phyloP scores from a whole-genome alignment of 495 filamentous ascomycete genomes.

The Hypoxylon rickii region DNA sequence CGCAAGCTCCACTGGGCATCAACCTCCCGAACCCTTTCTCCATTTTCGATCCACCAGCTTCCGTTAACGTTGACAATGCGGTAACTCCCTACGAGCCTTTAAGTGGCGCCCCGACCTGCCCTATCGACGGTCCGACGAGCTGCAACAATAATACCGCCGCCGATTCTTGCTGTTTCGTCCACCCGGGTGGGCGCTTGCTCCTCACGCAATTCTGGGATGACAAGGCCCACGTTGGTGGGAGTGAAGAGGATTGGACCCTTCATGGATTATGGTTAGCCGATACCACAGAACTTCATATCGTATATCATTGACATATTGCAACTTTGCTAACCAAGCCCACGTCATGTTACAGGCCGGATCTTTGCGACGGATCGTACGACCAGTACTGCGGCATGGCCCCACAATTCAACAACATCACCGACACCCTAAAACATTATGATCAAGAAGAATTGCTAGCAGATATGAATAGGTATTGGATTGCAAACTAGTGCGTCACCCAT shows the following conservation, averaged over 20 bases:
- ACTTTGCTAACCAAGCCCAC: neutral
- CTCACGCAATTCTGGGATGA: constrained; percentile 90
- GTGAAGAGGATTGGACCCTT: constrained; percentile 79
- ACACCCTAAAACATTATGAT: constrained; percentile 65
- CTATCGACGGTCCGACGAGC: constrained; percentile 52
- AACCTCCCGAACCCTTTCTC: constrained; percentile 24
- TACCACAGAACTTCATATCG: neutral
- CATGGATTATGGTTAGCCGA: constrained; percentile 74
- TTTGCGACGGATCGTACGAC: constrained; percentile 81
- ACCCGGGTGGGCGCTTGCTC: constrained; percentile 77
- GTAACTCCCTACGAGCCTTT: constrained; percentile 44
- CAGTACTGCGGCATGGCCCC: constrained; percentile 71
- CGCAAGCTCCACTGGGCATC: constrained; percentile 32
- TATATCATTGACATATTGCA: neutral
- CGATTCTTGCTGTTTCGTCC: constrained; percentile 83
- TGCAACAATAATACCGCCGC: constrained; percentile 51
- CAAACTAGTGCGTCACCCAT: constrained; percentile 44
- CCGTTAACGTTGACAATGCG: constrained; percentile 16
- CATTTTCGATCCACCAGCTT: constrained; percentile 18
- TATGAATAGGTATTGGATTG: constrained; percentile 81
- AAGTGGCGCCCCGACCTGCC: constrained; percentile 45
- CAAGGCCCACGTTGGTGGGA: constrained; percentile 66
- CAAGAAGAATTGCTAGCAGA: constrained; percentile 66
- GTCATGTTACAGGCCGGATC: constrained; percentile 65
- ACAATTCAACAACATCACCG: constrained; percentile 71